Evolutionary conservation across 169 alveolate species (phyloP).

Genomic region (Neospora caninum): DNA sequence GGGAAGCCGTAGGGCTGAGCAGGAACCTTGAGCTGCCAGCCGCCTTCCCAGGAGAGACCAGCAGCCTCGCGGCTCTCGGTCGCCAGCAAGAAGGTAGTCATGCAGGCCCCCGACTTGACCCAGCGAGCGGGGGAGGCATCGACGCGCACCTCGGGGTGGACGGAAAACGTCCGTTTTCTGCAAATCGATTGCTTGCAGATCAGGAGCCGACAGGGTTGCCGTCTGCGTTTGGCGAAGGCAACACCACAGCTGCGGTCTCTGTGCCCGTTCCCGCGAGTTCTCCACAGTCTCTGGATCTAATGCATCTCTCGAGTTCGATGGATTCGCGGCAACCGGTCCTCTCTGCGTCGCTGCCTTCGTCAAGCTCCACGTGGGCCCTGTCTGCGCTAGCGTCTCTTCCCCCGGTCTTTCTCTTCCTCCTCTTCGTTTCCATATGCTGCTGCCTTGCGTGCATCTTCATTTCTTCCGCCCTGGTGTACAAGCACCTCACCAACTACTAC

Average conservation of each 20-base stretch:
- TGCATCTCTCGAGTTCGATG: too few species aligned
- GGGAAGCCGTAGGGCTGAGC: background rate
- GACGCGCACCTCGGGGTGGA: too few species aligned
- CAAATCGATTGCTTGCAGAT: too few species aligned
- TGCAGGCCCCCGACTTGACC: background rate
- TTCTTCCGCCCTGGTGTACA: conserved; percentile 2
- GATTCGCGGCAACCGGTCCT: too few species aligned
- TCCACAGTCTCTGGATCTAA: too few species aligned
- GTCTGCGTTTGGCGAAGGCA: background rate
- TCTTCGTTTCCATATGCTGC: background rate
- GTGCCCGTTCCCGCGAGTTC: too few species aligned
- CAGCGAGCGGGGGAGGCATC: background rate
- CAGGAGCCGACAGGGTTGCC: background rate
- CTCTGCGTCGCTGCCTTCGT: too few species aligned
- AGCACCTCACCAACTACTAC: conserved; percentile 37
- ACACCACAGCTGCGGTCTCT: background rate
- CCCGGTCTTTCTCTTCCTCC: conserved; percentile 16
- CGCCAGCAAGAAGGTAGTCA: background rate
- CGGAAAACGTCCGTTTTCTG: too few species aligned
- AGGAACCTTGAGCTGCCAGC: background rate
- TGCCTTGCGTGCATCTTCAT: background rate
- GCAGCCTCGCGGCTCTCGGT: background rate
- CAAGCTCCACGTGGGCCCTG: background rate
- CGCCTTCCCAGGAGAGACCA: background rate
- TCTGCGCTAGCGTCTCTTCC: background rate